Conservation (phyloP, 2,329 filamentous ascomycete genomes). For the Fusarium siculi region DNA sequence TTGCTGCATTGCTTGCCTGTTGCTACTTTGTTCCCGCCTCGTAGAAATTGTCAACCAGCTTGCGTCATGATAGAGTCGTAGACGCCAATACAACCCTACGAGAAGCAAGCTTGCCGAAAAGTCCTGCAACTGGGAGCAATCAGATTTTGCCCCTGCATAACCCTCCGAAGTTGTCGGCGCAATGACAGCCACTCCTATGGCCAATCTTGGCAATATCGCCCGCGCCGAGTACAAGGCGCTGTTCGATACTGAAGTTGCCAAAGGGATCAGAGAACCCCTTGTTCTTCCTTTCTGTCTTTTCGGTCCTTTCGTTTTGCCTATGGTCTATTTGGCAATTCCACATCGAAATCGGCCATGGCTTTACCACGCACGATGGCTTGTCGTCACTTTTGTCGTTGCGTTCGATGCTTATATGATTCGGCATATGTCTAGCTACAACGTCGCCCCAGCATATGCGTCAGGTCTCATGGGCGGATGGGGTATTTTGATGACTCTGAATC, state of each 20-base stretch:
- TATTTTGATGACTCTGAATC: slow-evolving; percentile 58
- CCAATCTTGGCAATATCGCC: slow-evolving; percentile 42
- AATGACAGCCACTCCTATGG: slow-evolving; percentile 14
- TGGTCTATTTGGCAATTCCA: slow-evolving; percentile 66
- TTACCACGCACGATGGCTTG: slow-evolving; percentile 60
- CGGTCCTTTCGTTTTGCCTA: slow-evolving; percentile 59
- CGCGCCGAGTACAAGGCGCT: slow-evolving; percentile 49
- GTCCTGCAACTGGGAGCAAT: not conserved
- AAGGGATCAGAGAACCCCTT: slow-evolving; percentile 58
- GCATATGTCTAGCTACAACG: slow-evolving; percentile 61
- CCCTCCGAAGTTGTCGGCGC: not conserved
- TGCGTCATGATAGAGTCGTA: slow-evolving; percentile 27
- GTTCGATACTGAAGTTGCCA: slow-evolving; percentile 51
- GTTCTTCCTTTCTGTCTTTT: slow-evolving; percentile 64
- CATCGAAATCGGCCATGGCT: slow-evolving; percentile 63
- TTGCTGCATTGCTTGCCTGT: not conserved
- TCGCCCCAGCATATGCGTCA: slow-evolving; percentile 60
- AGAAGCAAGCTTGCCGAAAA: not conserved
- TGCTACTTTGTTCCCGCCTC: not conserved
- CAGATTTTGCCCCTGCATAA: not conserved
- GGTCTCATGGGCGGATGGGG: slow-evolving; percentile 64
- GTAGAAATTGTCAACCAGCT: not conserved
- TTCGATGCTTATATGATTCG: slow-evolving; percentile 58
- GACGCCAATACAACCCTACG: slow-evolving; percentile 20
- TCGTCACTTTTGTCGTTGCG: slow-evolving; percentile 56